phyloP scores from a whole-genome alignment of 2,329 filamentous ascomycete genomes.

The Pseudophaeomoniella oleicola region DNA sequence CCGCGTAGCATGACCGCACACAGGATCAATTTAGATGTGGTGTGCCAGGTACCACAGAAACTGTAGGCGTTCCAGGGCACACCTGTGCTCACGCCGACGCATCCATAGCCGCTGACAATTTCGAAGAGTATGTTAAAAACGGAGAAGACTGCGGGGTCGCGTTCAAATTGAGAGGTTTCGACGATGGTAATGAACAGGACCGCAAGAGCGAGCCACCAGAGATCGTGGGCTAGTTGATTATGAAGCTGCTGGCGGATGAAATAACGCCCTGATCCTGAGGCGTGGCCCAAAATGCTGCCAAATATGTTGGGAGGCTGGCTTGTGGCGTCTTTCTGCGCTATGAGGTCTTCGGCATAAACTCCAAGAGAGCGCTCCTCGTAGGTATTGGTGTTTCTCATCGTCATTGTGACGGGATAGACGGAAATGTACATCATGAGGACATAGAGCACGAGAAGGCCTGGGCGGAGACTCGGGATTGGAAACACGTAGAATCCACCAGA shows the following conservation, averaged over 20 bases:
- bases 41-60: slow-evolving; percentile 34
- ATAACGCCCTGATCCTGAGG: background rate
- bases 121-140: slow-evolving; percentile 44
- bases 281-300: background rate
- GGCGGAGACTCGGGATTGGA: slow-evolving; percentile 31
- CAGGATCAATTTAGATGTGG: slow-evolving; percentile 38
- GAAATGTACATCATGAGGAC: slow-evolving; percentile 99
- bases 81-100: slow-evolving; percentile 32
- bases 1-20: slow-evolving; percentile 42
- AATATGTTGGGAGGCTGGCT: background rate
- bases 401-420: slow-evolving; percentile 91
- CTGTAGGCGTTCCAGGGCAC: slow-evolving; percentile 28
- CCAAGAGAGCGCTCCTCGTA: slow-evolving; percentile 57
- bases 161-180: slow-evolving; percentile 40
- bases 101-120: slow-evolving; percentile 24
- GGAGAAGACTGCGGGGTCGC: slow-evolving; percentile 37
- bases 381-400: slow-evolving; percentile 64
- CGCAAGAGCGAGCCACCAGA: slow-evolving; percentile 51
- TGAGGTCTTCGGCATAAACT: slow-evolving; percentile 30
- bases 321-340: slow-evolving; percentile 1
- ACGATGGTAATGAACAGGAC: slow-evolving; percentile 46
- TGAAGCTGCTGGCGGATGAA: slow-evolving; percentile 44
- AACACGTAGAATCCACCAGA: slow-evolving; percentile 36
- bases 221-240: slow-evolving; percentile 51
- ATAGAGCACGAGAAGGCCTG: slow-evolving; percentile 59